These are phyloP conservation scores for Cydonia oblonga DNA, from an alignment of 331 rosid genomes.

Conservation along the genomic window DNA sequence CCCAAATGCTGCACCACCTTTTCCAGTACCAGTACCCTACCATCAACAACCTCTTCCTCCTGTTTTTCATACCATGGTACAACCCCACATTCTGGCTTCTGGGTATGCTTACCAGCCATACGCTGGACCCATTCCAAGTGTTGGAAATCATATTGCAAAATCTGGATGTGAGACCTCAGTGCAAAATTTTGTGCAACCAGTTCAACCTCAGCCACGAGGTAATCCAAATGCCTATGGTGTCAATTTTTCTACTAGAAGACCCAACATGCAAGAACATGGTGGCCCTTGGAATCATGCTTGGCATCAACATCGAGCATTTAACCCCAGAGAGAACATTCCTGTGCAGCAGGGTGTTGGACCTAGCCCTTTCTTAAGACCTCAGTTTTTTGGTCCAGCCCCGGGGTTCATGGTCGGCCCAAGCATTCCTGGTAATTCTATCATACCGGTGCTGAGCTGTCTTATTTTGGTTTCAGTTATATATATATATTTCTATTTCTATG, in stretches of 20 bases:
- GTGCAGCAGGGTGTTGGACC: constrained; percentile 67
- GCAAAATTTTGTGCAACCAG: constrained; percentile 48
- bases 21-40: constrained; percentile 47
- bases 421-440: constrained; percentile 49
- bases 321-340: constrained; percentile 50
- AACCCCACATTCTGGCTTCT: constrained; percentile 53
- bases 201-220: constrained; percentile 45
- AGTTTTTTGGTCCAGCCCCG: constrained; percentile 55
- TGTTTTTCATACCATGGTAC: constrained; percentile 46
- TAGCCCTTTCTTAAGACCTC: constrained; percentile 64
- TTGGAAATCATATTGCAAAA: constrained; percentile 47
- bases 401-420: constrained; percentile 74
- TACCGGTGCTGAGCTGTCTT: neutral
- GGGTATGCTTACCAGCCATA: constrained; percentile 58
- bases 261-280: constrained; percentile 51
- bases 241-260: constrained; percentile 55
- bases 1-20: constrained; percentile 40
- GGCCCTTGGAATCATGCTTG: constrained; percentile 55
- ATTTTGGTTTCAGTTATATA: neutral
- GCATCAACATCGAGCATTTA: constrained; percentile 64
- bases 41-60: constrained; percentile 49
- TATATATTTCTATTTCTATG: too few relatives aligned
- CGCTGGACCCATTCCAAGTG: constrained; percentile 47
- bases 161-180: constrained; percentile 47
- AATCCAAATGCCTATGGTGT: constrained; percentile 48